Percentiles rank a stretch among this genome's conserved stretches.
phyloP scores from a whole-genome alignment of 108 stramenopile species.

The Skeletonema costatum region DNA sequence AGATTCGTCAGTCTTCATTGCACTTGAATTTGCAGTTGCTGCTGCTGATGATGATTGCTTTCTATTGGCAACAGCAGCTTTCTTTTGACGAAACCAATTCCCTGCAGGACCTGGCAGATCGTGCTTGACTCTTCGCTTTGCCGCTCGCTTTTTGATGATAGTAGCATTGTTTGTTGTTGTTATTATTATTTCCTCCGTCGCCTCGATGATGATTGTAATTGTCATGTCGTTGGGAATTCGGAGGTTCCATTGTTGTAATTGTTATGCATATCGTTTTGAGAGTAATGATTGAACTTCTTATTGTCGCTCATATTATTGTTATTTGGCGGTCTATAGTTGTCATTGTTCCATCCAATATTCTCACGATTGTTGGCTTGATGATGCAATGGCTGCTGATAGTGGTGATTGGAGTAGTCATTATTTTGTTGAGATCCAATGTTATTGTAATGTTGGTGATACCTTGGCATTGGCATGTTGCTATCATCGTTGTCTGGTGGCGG shows the following conservation, averaged over 20 bases:
- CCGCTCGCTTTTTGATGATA: slow-evolving; percentile 9
- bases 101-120: slow-evolving; percentile 51
- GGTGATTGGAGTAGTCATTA: background rate
- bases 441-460: too few relatives aligned
- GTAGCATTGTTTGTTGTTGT: background rate
- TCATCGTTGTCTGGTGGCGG: background rate
- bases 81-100: slow-evolving; percentile 25
- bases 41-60: background rate
- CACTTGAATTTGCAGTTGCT: background rate
- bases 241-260: background rate
- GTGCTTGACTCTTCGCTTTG: slow-evolving; percentile 34
- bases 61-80: background rate
- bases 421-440: background rate
- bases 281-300: background rate
- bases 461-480: too few relatives aligned
- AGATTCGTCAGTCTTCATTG: background rate
- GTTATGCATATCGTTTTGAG: background rate
- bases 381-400: background rate
- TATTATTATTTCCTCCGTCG: background rate
- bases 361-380: background rate
- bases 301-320: background rate
- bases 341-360: background rate
- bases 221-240: background rate
- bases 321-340: background rate
- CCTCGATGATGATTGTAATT: background rate